A percentile compares a stretch with the other conserved stretches of the same genome.
phyloP scores from a whole-genome alignment of 2,329 filamentous ascomycete genomes.

The Aureobasidium pullulans region DNA sequence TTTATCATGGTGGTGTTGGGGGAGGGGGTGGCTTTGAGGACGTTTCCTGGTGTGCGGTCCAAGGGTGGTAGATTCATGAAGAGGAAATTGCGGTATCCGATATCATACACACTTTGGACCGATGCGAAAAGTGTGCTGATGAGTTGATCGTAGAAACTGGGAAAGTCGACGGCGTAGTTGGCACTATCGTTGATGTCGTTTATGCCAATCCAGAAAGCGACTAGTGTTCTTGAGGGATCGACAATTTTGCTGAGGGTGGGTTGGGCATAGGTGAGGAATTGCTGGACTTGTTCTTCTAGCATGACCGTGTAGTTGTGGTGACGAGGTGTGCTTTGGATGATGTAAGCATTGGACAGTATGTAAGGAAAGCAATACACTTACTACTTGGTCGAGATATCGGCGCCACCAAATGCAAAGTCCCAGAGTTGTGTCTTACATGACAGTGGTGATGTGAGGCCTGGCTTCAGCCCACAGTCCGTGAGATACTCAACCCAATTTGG shows the following conservation, averaged over 20 bases:
- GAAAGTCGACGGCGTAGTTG: slow-evolving; percentile 24
- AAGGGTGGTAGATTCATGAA: slow-evolving; percentile 47
- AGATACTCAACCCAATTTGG: slow-evolving; percentile 50
- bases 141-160: slow-evolving; percentile 38
- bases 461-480: slow-evolving; percentile 42
- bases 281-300: slow-evolving; percentile 44
- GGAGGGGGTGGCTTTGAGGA: slow-evolving; percentile 26
- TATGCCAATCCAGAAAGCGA: slow-evolving; percentile 48
- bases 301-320: slow-evolving; percentile 39
- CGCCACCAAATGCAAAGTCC: slow-evolving; percentile 51
- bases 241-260: slow-evolving; percentile 30
- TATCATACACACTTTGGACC: slow-evolving; percentile 33
- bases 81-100: slow-evolving; percentile 41
- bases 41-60: slow-evolving; percentile 37
- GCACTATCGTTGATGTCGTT: slow-evolving; percentile 50
- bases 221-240: slow-evolving; percentile 34
- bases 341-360: slow-evolving; percentile 20
- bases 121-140: slow-evolving; percentile 35
- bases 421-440: slow-evolving; percentile 44
- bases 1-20: slow-evolving; percentile 42
- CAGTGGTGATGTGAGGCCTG: slow-evolving; percentile 36
- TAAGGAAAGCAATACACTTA: slow-evolving; percentile 17
- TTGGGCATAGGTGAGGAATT: slow-evolving; percentile 41
- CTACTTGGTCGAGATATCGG: slow-evolving; percentile 41
- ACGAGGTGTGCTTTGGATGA: not conserved